These are phyloP conservation scores for Cryptococcus sp. DNA, from an alignment of 1,284 basidiomycete genomes.

Conservation along the genomic window DNA sequence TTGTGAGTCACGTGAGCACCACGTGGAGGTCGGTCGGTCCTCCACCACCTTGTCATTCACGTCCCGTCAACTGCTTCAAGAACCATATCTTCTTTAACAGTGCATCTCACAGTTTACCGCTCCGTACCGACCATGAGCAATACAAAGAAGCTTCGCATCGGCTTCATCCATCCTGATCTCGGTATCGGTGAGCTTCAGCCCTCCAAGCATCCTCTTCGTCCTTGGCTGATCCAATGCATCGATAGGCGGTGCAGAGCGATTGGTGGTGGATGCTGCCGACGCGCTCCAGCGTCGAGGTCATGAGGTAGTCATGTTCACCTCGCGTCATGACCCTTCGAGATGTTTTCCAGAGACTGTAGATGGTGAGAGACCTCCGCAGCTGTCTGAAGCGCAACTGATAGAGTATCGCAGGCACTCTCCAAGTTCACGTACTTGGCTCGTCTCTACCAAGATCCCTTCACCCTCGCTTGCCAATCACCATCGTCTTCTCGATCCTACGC, in stretches of 20 bases:
- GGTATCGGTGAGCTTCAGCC: constrained; percentile 88
- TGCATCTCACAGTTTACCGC: no score
- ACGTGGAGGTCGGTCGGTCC: no score
- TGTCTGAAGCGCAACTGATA: not conserved
- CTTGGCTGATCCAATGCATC: not conserved
- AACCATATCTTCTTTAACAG: no score
- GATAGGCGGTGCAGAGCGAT: constrained; percentile 89
- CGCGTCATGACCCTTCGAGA: constrained; percentile 79
- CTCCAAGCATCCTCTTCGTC: no score
- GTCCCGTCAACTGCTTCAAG: no score
- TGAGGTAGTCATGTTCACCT: constrained; percentile 89
- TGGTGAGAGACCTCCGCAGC: constrained; percentile 58
- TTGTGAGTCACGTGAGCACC: no score
- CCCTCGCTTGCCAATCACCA: constrained; percentile 70
- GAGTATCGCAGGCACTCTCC: constrained; percentile 68
- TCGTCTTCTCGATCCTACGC: constrained; percentile 83
- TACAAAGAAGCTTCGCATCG: constrained; percentile 59
- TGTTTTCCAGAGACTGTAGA: constrained; percentile 89
- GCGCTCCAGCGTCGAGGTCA: constrained; percentile 84
- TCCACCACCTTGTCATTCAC: no score
- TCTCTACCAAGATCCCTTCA: constrained; percentile 76
- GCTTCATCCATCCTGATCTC: constrained; percentile 91
- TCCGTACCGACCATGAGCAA: not conserved
- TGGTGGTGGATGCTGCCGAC: constrained; percentile 94
- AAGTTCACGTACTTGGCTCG: constrained; percentile 72